phyloP scores from a whole-genome alignment of 176 grass and related monocot genomes.

The Poa annua region DNA sequence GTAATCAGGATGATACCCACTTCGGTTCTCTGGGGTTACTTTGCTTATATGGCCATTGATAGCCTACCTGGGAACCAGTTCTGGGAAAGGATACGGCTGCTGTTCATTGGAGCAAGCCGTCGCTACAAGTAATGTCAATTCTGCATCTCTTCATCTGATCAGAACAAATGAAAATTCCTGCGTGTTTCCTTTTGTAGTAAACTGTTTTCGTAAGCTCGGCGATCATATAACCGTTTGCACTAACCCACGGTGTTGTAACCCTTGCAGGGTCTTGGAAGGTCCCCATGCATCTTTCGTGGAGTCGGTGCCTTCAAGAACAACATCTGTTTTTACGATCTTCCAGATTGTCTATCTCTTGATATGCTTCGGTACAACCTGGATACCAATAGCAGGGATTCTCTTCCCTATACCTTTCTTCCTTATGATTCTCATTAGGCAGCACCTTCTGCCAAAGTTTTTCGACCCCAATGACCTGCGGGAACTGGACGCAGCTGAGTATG shows the following conservation, averaged over 20 bases:
- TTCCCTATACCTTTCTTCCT: conserved; percentile 94
- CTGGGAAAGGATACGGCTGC: conserved; percentile 82
- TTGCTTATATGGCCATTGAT: conserved; percentile 96
- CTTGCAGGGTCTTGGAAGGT: conserved; percentile 81
- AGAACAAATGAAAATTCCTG: neutral
- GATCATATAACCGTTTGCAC: neutral
- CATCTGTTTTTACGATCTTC: conserved; percentile 72
- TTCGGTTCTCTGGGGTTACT: conserved; percentile 94
- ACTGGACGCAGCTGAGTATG: conserved; percentile 92
- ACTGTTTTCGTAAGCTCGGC: neutral
- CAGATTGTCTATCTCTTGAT: conserved; percentile 80
- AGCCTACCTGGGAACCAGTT: conserved; percentile 96
- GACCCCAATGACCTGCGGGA: conserved; percentile 60
- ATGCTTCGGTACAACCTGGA: conserved; percentile 95
- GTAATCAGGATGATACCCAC: conserved; percentile 83
- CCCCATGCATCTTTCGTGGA: conserved; percentile 90
- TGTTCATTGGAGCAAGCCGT: conserved; percentile 67
- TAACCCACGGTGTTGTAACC: neutral
- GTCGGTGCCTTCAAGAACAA: conserved; percentile 55
- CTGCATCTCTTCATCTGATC: conserved; percentile 10
- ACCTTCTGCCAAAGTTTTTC: conserved; percentile 83
- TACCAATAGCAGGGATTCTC: conserved; percentile 81
- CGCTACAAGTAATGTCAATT: conserved; percentile 71
- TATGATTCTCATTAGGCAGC: conserved; percentile 77
- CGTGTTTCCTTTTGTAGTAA: neutral